Conservation (phyloP, 2,329 filamentous ascomycete species). For the Exophiala calicioides region DNA sequence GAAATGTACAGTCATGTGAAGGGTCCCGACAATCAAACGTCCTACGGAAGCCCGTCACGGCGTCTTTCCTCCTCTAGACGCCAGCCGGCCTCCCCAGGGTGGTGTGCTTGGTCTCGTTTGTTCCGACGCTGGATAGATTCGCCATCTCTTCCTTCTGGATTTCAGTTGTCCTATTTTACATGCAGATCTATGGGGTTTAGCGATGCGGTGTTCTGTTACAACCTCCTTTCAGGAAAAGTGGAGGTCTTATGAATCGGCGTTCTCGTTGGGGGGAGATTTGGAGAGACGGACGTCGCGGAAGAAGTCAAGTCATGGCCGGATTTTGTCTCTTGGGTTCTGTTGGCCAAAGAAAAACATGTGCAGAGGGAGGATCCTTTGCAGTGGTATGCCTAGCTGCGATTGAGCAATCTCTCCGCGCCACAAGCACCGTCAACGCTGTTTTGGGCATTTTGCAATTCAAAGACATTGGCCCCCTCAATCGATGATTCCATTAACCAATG, state of each 20-base stretch:
- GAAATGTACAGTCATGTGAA: conserved; percentile 33
- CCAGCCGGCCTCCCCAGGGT: too few relatives aligned
- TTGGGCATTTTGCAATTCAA: too few relatives aligned
- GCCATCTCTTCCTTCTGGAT: not conserved
- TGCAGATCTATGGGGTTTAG: conserved; percentile 11
- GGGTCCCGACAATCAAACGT: not conserved
- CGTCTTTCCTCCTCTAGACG: too few relatives aligned
- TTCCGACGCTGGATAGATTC: too few relatives aligned
- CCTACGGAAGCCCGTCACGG: too few relatives aligned
- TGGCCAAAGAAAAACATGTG: too few relatives aligned
- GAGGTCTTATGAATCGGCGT: conserved; percentile 17
- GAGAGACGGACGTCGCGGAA: conserved; percentile 10
- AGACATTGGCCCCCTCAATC: conserved; percentile 6
- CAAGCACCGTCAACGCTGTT: too few relatives aligned
- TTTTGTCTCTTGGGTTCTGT: not conserved
- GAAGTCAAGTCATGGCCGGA: conserved; percentile 3
- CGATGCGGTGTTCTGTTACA: conserved; percentile 8
- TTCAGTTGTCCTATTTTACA: conserved; percentile 2
- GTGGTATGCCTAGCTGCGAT: not conserved
- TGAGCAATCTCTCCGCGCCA: not conserved
- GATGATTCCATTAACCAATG: conserved; percentile 26
- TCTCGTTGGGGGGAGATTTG: conserved; percentile 12
- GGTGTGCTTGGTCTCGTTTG: too few relatives aligned
- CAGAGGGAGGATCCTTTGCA: too few relatives aligned
- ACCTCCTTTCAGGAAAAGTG: conserved; percentile 9